These are phyloP conservation scores for Thymus mandschuricus DNA, from an alignment of 257 asterid species.

Conservation along the genomic window DNA sequence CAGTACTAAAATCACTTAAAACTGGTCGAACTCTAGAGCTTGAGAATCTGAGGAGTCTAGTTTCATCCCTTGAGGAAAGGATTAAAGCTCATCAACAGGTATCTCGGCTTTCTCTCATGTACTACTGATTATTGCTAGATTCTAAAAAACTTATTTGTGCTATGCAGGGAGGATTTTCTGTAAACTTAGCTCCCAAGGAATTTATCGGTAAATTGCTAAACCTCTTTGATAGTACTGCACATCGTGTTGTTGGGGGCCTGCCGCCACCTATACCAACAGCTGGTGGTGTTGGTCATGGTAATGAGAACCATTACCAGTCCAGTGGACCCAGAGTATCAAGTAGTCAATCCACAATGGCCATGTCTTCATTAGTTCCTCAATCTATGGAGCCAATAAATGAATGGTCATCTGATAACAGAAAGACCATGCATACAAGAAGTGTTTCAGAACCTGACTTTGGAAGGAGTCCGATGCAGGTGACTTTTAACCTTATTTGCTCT, in stretches of 20 bases:
- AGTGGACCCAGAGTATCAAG: constrained; percentile 67
- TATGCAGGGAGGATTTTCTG: constrained; percentile 92
- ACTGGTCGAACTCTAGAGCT: constrained; percentile 85
- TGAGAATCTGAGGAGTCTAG: constrained; percentile 67
- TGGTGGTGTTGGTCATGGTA: constrained; percentile 48
- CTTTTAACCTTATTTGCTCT: constrained; percentile 21
- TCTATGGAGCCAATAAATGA: constrained; percentile 70
- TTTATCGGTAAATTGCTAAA: constrained; percentile 78
- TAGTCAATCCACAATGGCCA: constrained; percentile 95
- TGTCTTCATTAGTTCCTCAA: constrained; percentile 84
- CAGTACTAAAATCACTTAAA: constrained; percentile 77
- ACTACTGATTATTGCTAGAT: constrained; percentile 20
- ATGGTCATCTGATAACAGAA: constrained; percentile 62
- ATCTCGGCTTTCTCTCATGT: constrained; percentile 3
- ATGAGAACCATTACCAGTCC: constrained; percentile 56
- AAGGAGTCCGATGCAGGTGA: constrained; percentile 92
- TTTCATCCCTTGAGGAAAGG: constrained; percentile 85
- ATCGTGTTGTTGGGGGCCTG: constrained; percentile 77
- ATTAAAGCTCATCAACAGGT: constrained; percentile 95
- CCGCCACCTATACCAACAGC: constrained; percentile 65
- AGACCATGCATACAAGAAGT: constrained; percentile 77
- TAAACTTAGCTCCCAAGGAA: constrained; percentile 81
- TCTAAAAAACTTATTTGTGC: constrained; percentile 22
- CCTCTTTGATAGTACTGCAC: constrained; percentile 83
- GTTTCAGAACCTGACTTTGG: constrained; percentile 98